Conservation (phyloP, 2,329 filamentous ascomycete species). For the Aspergillus udagawae region DNA sequence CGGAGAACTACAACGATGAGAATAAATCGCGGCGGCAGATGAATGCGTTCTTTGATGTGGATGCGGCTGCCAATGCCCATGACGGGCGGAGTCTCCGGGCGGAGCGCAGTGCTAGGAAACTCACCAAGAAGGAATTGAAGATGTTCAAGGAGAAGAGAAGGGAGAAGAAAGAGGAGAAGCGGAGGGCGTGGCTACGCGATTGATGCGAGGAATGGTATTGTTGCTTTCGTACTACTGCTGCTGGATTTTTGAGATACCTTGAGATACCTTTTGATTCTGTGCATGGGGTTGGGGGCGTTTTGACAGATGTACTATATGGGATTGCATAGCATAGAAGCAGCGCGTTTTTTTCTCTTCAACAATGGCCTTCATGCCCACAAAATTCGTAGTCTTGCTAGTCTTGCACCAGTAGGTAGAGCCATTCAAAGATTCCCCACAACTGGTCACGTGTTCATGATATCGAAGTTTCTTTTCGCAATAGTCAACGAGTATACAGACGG, state of each 20-base stretch:
- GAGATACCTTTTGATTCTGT: constrained; percentile 13
- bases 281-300: constrained; percentile 9
- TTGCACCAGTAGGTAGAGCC: too few species aligned
- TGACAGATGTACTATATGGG: constrained; percentile 6
- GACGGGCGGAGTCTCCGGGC: constrained; percentile 88
- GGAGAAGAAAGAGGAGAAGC: constrained; percentile 90
- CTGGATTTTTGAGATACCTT: constrained; percentile 7
- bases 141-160: constrained; percentile 85
- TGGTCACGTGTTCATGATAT: neutral
- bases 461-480: neutral
- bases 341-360: neutral
- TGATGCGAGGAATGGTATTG: constrained; percentile 42
- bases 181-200: constrained; percentile 84
- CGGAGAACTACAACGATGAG: constrained; percentile 79
- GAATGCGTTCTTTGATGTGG: constrained; percentile 93
- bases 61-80: constrained; percentile 86
- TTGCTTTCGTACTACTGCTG: constrained; percentile 1
- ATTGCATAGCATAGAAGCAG: constrained; percentile 7
- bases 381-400: neutral
- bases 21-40: constrained; percentile 84
- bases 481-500: neutral
- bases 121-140: constrained; percentile 81
- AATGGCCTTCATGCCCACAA: neutral
- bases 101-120: constrained; percentile 79
- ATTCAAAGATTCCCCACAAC: neutral